Percentiles rank a stretch among this genome's conserved stretches.
phyloP scores from a whole-genome alignment of 106 monocot species.

The Dendrobium catenatum region DNA sequence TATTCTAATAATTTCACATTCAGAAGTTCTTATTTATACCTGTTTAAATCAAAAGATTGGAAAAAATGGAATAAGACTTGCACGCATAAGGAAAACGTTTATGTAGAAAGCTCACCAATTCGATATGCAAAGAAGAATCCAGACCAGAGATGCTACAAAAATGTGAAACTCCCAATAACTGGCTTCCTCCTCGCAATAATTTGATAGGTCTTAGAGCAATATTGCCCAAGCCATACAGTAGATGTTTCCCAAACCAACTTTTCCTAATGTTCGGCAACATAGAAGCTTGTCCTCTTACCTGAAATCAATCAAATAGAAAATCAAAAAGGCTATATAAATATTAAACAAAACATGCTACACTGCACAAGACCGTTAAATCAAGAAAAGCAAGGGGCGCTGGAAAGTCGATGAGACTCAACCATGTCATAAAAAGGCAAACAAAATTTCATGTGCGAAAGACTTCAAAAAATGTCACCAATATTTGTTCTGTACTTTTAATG shows the following conservation, averaged over 20 bases:
- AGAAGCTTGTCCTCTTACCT: constrained; percentile 8
- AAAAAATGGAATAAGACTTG: background rate
- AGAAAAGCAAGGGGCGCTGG: background rate
- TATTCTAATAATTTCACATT: background rate
- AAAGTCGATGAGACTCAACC: background rate
- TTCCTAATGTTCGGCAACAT: background rate
- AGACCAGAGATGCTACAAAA: constrained; percentile 52
- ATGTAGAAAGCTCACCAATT: constrained; percentile 43
- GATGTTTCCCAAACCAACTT: constrained; percentile 46
- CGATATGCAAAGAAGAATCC: constrained; percentile 68
- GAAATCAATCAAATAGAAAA: background rate
- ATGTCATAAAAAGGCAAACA: background rate
- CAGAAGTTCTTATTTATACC: background rate
- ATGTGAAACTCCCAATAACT: constrained; percentile 34
- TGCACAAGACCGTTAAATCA: background rate
- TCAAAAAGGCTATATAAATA: background rate
- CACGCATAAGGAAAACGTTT: background rate
- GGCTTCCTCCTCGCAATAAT: constrained; percentile 35
- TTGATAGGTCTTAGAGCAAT: constrained; percentile 44
- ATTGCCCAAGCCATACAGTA: constrained; percentile 52
- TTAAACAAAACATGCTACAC: background rate
- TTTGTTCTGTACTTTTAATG: background rate
- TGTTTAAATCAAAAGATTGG: background rate
- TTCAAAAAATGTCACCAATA: background rate
- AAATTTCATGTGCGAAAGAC: background rate